Evolutionary conservation across 2,329 filamentous ascomycete species (phyloP), one percentile per base, ranked within the genome.

Genomic region (Neonectria punicea): DNA sequence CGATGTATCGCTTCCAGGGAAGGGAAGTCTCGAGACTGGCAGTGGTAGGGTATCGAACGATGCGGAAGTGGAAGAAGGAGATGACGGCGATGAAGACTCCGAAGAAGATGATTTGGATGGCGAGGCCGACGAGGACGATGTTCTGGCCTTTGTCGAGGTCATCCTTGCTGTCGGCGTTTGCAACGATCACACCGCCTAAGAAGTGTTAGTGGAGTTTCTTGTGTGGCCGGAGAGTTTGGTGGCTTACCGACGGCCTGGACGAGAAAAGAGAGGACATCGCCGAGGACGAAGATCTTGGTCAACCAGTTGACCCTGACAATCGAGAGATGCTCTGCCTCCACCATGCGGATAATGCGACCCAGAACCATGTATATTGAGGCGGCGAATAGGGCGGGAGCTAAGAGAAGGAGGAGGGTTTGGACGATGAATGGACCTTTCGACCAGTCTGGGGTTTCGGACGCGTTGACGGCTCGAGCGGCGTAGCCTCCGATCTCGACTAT

Each of bases 31-130:
- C 16, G 7, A 53, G 11, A 9, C 18, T 1, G 73, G 63, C 9
- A 77, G 20, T 20, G 5, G 1, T 10, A 16, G 71, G 68, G 3
- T 67, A 9, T 36, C 41, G 53, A 9, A 44, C 53, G 13, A 56
- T 56, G 36, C 66, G 18, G 61, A 56, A 63, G 64, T 87, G 81
- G 73, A 86, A 87, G 0, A 83, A 64, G 1, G 79, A 63, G 0
- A 83, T 79, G 0, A 81, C 78, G 2, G 81, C 50, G 18, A 85
- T 74, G 69, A 89, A 89, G 22, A 87, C 74, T 11, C 78, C 78
- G 61, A 89, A 88, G 51, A 86, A 80, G 28, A 85, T 34, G 14
- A 89, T 79, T 68, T 90, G 87, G 11, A 89, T 71, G 14, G 84
- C 74, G 4, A 90, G 76, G 5, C 87, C 87, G 7, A 68, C 82